Evolutionary conservation across 768 basidiomycete species (phyloP).

Genomic region (Trametes villosa): DNA sequence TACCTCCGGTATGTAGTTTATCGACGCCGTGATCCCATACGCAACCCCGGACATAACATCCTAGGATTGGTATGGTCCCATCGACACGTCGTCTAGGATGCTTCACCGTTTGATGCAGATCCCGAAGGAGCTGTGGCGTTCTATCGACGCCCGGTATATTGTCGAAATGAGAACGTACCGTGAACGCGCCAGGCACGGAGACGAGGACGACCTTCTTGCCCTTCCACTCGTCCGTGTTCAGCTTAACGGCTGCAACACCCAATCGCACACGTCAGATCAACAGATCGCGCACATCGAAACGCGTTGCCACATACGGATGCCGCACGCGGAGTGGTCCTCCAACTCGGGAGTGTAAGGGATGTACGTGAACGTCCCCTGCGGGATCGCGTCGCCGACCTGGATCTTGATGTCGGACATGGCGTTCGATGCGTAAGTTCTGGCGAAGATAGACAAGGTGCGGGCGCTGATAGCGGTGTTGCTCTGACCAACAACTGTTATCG

Average conservation of each 20-base stretch:
- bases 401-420: slow-evolving; percentile 39
- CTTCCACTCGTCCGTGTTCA: slow-evolving; percentile 70
- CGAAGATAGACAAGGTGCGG: neutral
- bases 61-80: too few species aligned
- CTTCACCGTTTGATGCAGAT: too few species aligned
- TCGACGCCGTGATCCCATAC: too few species aligned
- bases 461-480: neutral
- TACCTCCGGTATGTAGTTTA: too few species aligned
- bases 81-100: too few species aligned
- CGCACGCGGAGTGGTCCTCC: slow-evolving; percentile 66
- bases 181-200: slow-evolving; percentile 82
- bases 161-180: slow-evolving; percentile 47
- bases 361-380: slow-evolving; percentile 50
- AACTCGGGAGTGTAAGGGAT: slow-evolving; percentile 66
- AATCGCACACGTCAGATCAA: neutral
- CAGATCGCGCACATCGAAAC: slow-evolving; percentile 5
- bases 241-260: slow-evolving; percentile 48
- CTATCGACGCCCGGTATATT: neutral
- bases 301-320: slow-evolving; percentile 55
- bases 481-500: slow-evolving; percentile 10
- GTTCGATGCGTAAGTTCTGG: slow-evolving; percentile 17
- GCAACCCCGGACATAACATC: too few species aligned
- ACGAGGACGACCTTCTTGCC: slow-evolving; percentile 83
- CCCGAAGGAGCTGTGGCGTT: too few species aligned
- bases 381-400: slow-evolving; percentile 57